Evolutionary conservation across 164 flowering plant genomes (phyloP).

Genomic region (Akebia trifoliata): DNA sequence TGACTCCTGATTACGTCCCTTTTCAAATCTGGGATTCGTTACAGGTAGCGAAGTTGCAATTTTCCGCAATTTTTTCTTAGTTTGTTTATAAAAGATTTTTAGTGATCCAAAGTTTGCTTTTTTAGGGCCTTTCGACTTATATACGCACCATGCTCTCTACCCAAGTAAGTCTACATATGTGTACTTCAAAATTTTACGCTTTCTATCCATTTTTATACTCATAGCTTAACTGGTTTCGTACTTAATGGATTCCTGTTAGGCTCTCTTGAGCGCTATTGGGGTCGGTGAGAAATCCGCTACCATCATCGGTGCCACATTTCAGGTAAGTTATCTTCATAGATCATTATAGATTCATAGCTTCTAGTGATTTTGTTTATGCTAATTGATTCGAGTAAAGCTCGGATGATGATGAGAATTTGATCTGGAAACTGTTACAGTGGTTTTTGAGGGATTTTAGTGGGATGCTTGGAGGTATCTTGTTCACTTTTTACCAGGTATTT

Average conservation of each 20-base stretch:
- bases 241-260: conserved; percentile 35
- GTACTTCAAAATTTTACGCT: background rate
- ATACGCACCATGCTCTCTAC: conserved; percentile 93
- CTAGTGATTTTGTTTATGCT: background rate
- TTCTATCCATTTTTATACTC: background rate
- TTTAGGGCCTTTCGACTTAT: conserved; percentile 92
- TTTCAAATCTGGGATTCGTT: conserved; percentile 94
- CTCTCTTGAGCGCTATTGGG: conserved; percentile 94
- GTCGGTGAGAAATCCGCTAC: conserved; percentile 98
- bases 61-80: background rate
- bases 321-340: conserved; percentile 33
- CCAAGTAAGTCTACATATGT: conserved; percentile 43
- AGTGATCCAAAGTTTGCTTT: background rate
- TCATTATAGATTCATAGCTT: background rate
- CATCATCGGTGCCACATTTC: conserved; percentile 95
- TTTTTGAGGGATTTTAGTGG: conserved; percentile 95
- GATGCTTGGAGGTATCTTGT: conserved; percentile 95
- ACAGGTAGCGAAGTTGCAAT: conserved; percentile 45
- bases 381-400: background rate
- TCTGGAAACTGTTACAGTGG: conserved; percentile 56
- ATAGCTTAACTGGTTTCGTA: background rate
- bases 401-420: conserved; percentile 4
- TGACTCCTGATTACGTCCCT: conserved; percentile 85
- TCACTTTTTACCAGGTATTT: conserved; percentile 92
- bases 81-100: background rate